A percentile compares a stretch with the other conserved stretches of the same genome.
Conservation (phyloP, 2,329 filamentous ascomycete species). For the Pyrenochaeta sp. region DNA sequence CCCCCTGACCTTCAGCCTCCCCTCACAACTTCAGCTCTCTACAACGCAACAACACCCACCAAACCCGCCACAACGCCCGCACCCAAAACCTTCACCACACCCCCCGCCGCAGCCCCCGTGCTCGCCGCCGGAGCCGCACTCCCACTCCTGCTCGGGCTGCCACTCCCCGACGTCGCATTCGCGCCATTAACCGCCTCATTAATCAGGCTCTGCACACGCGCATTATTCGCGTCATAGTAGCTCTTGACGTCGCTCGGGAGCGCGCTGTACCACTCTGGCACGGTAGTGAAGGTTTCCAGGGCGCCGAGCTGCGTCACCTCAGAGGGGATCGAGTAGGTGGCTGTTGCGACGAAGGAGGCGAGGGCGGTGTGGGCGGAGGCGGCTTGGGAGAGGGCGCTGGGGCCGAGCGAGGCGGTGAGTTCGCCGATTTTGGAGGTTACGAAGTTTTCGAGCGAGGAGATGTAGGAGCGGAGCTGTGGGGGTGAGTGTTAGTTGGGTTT, state of each 20-base stretch:
- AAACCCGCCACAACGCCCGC: constrained; percentile 28
- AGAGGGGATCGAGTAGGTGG: constrained; percentile 21
- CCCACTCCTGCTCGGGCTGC: constrained; percentile 3
- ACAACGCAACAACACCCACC: constrained; percentile 31
- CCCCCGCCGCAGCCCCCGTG: constrained; percentile 8
- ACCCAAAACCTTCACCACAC: constrained; percentile 17
- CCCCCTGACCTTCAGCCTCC: too few species aligned
- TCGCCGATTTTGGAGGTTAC: constrained; percentile 19
- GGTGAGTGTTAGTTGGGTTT: constrained; percentile 4
- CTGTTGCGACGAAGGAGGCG: constrained; percentile 28
- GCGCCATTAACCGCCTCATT: constrained; percentile 18
- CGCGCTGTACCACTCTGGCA: constrained; percentile 31
- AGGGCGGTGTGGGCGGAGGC: constrained; percentile 26
- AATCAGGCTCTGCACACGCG: constrained; percentile 21
- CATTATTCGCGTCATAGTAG: constrained; percentile 31
- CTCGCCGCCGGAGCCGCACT: constrained; percentile 11
- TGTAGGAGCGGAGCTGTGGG: constrained; percentile 19
- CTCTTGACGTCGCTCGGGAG: constrained; percentile 32
- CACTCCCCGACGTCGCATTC: constrained; percentile 9
- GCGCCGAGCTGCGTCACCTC: constrained; percentile 20
- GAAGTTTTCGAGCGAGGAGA: constrained; percentile 17
- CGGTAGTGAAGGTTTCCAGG: constrained; percentile 22
- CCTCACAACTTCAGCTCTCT: too few species aligned
- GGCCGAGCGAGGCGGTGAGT: constrained; percentile 16
- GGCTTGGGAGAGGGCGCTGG: constrained; percentile 17